phyloP scores from a whole-genome alignment of 2,329 filamentous ascomycete species.

The Arthrobotrys musiformis region DNA sequence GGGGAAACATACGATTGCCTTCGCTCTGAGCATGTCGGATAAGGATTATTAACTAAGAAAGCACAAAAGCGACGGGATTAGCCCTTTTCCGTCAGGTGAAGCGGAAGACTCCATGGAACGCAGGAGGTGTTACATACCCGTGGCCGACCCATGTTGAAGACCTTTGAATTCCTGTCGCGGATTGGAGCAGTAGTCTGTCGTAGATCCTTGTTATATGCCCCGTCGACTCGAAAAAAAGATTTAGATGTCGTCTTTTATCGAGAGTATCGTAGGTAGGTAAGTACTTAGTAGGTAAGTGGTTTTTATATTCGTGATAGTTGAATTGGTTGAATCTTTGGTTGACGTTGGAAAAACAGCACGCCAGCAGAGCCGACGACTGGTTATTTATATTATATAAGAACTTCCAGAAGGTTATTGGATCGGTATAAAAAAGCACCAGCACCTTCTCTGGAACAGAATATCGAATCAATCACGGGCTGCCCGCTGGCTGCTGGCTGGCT shows the following conservation, averaged over 20 bases:
- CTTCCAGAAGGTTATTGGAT: not conserved
- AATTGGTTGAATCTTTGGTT: no score
- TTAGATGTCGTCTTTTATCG: no score
- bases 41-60: slow-evolving; percentile 72
- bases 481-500: not conserved
- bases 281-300: no score
- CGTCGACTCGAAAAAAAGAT: not conserved
- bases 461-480: slow-evolving; percentile 4
- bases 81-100: not conserved
- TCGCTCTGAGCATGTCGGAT: slow-evolving; percentile 95
- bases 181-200: not conserved
- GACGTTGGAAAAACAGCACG: no score
- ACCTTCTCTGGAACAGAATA: slow-evolving; percentile 3
- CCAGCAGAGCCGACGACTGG: not conserved
- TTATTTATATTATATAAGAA: slow-evolving; percentile 19
- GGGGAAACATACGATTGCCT: slow-evolving; percentile 78
- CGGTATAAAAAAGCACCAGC: slow-evolving; percentile 8
- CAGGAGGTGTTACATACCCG: slow-evolving; percentile 22
- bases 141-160: slow-evolving; percentile 51
- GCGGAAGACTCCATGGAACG: not conserved
- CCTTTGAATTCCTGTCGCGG: no score
- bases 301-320: not conserved
- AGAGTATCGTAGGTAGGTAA: no score
- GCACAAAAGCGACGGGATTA: not conserved
- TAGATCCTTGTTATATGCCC: slow-evolving; percentile 7